phyloP scores from a whole-genome alignment of 441 rosid species.

The Mallotus repandus region DNA sequence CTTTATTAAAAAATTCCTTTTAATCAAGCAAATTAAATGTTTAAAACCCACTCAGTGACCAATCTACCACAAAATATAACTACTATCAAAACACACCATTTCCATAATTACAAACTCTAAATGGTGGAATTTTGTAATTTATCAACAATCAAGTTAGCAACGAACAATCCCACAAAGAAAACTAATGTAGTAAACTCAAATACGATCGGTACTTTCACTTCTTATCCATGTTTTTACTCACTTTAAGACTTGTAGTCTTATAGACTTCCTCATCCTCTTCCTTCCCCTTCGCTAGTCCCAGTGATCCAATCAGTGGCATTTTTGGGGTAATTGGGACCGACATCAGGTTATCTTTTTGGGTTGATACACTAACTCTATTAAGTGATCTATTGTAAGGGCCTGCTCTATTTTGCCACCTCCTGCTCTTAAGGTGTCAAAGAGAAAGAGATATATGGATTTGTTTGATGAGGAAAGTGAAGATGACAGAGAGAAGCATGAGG shows the following conservation, averaged over 20 bases:
- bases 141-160: constrained; percentile 53
- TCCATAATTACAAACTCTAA: constrained; percentile 56
- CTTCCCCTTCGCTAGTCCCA: constrained; percentile 27
- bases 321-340: constrained; percentile 48
- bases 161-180: constrained; percentile 39
- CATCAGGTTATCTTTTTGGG: constrained; percentile 29
- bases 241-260: constrained; percentile 40
- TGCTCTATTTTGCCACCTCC: no score
- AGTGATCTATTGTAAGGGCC: constrained; percentile 30
- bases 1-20: constrained; percentile 49
- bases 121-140: constrained; percentile 26
- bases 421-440: no score
- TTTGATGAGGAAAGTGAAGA: no score
- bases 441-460: no score
- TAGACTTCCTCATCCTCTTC: constrained; percentile 61
- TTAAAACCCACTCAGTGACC: constrained; percentile 45
- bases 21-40: constrained; percentile 45
- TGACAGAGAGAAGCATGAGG: no score
- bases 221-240: constrained; percentile 27
- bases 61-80: constrained; percentile 54
- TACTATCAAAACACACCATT: constrained; percentile 51
- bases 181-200: constrained; percentile 43
- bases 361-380: constrained; percentile 2
- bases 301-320: constrained; percentile 42
- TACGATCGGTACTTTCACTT: constrained; percentile 33